phyloP scores from a whole-genome alignment of 2,329 filamentous ascomycete species.

The Pseudocercospora vitis region DNA sequence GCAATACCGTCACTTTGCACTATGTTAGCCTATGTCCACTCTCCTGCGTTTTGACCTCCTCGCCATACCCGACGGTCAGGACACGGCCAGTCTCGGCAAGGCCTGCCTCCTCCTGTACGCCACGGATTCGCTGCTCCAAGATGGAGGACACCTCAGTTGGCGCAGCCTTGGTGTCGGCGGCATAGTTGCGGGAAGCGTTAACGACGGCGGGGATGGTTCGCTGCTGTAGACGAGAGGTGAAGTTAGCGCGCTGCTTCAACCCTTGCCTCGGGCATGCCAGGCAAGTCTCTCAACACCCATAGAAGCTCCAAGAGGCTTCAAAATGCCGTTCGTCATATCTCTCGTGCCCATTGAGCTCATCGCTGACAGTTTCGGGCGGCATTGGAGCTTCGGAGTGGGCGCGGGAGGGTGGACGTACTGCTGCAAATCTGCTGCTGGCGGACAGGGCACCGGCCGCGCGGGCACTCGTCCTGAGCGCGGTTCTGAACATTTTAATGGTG shows the following conservation, averaged over 20 bases:
- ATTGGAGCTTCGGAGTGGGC: slow-evolving; percentile 48
- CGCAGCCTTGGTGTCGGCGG: slow-evolving; percentile 87
- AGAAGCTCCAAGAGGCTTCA: slow-evolving; percentile 36
- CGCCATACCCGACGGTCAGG: slow-evolving; percentile 93
- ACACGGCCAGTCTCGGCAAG: slow-evolving; percentile 99
- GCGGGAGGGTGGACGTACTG: slow-evolving; percentile 68
- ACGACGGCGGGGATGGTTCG: slow-evolving; percentile 80
- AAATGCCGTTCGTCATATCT: slow-evolving; percentile 42
- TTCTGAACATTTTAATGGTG: slow-evolving; percentile 80
- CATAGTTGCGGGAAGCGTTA: slow-evolving; percentile 81
- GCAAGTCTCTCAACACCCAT: slow-evolving; percentile 39
- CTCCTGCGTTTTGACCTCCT: neutral
- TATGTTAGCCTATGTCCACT: slow-evolving; percentile 16
- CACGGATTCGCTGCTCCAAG: slow-evolving; percentile 98
- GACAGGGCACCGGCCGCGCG: slow-evolving; percentile 92
- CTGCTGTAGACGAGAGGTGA: slow-evolving; percentile 62
- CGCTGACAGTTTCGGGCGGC: slow-evolving; percentile 33
- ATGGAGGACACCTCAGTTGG: slow-evolving; percentile 99
- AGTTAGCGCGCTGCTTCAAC: slow-evolving; percentile 47
- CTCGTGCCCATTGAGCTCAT: slow-evolving; percentile 44
- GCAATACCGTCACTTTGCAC: slow-evolving; percentile 94
- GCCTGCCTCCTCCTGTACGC: slow-evolving; percentile 93
- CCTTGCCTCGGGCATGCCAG: slow-evolving; percentile 28
- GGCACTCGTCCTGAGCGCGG: slow-evolving; percentile 94
- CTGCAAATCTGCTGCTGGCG: slow-evolving; percentile 85